Evolutionary conservation across 2,329 filamentous ascomycete genomes (phyloP), one percentile per base, ranked within the genome.

Genomic region (Ophiostoma sp.): DNA sequence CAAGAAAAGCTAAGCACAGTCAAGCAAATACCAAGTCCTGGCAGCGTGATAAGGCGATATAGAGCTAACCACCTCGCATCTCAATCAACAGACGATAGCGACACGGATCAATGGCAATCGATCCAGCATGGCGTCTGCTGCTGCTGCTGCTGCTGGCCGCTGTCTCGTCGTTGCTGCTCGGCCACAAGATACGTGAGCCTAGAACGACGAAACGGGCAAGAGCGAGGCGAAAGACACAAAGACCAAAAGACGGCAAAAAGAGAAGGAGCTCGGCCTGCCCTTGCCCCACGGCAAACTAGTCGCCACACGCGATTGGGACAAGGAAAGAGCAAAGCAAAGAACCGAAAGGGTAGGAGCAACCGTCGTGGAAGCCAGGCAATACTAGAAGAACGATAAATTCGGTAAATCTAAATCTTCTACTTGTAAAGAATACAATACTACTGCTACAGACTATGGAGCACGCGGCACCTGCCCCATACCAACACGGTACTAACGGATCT

Each of bases 251-350:
- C 5, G 62, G 49, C 47, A 63, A 41, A 49, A 65, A 60, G 55
- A 60, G 55, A 55, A 55, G 27, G 49, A 55, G 49, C 49, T 55
- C 49, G 49, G 49, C 18, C 49, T 55, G 49, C 49, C 49, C 49
- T 27, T 55, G 49, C 49, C 49, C 49, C 49, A 55, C 49, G 49
- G n/a, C 49, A 27, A 8, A 12, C 42, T 14, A 27, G 52, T 58
- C 52, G 52, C 52, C 52, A 58, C 52, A 55, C 16, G 47, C 47
- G 49, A 55, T 55, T 55, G 27, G 41, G 27, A 38, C 58, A 27
- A 41, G 60, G 18, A 63, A 42, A 63, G 38, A n/a, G 60, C 36
- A 38, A 60, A 60, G 27, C 55, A 60, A 6, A 55, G 49, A 27
- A 18, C n/a, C 49, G 16, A 63, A 45, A 47, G 12, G 63, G 63